Conservation (phyloP, 176 grass and related monocot species). For the Otatea glauca region DNA sequence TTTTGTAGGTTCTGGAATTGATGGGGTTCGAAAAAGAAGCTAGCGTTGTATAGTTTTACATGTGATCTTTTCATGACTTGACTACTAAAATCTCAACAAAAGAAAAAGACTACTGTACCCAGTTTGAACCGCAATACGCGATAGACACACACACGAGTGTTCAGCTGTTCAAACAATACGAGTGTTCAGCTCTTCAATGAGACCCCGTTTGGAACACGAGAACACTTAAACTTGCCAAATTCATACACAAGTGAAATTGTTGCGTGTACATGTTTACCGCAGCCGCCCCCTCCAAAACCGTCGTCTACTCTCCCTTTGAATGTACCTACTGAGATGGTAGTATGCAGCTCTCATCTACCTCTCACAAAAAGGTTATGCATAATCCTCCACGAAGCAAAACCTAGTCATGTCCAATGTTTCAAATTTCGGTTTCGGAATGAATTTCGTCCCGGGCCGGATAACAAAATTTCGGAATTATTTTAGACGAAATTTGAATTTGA, state of each 20-base stretch:
- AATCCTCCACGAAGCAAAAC: too few relatives aligned
- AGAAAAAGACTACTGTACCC: background rate
- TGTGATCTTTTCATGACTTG: constrained; percentile 7
- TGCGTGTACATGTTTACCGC: background rate
- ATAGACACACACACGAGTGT: too few relatives aligned
- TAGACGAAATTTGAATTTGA: too few relatives aligned
- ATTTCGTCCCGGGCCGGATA: too few relatives aligned
- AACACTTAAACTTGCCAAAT: background rate
- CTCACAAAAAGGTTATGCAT: constrained; percentile 6
- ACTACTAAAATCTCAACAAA: background rate
- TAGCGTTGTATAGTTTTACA: background rate
- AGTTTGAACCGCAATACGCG: background rate
- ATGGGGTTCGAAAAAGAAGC: background rate
- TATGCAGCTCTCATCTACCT: background rate
- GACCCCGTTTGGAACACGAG: too few relatives aligned
- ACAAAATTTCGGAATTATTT: too few relatives aligned
- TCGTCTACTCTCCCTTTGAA: background rate
- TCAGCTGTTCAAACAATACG: too few relatives aligned
- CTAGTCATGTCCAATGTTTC: too few relatives aligned
- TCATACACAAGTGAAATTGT: background rate
- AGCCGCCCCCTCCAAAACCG: background rate
- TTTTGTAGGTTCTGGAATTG: constrained; percentile 20
- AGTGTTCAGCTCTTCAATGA: background rate
- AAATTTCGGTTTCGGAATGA: too few relatives aligned
- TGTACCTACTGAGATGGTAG: background rate